A percentile compares a stretch with the other conserved stretches of the same genome.
Evolutionary conservation across 768 basidiomycete genomes (phyloP).

Genomic region (Hypholoma sublateritium): DNA sequence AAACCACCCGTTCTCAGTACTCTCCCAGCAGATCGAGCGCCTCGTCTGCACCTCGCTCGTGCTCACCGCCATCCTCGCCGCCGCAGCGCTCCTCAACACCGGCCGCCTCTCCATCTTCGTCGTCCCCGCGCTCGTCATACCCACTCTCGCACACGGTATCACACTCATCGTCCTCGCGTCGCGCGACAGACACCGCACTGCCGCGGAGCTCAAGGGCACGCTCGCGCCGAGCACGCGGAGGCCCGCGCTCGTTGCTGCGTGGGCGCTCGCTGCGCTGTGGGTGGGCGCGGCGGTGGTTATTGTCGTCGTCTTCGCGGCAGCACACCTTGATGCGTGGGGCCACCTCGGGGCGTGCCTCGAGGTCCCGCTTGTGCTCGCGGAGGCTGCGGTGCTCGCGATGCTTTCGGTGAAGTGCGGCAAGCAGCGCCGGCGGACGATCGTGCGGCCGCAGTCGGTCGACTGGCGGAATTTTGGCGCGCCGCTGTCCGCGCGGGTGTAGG

Average conservation of each 20-base stretch:
- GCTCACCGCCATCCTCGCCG: slow-evolving; percentile 14
- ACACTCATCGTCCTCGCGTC: slow-evolving; percentile 14
- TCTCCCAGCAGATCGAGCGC: too few relatives aligned
- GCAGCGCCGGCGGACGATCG: slow-evolving; percentile 20
- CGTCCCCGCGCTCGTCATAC: slow-evolving; percentile 19
- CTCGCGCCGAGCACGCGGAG: slow-evolving; percentile 20
- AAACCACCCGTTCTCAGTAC: too few relatives aligned
- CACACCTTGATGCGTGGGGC: slow-evolving; percentile 20
- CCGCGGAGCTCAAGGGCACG: slow-evolving; percentile 12
- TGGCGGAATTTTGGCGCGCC: slow-evolving; percentile 12
- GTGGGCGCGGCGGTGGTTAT: slow-evolving; percentile 14
- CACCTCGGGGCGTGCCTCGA: slow-evolving; percentile 24
- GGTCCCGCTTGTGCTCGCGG: slow-evolving; percentile 21
- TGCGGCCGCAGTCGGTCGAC: slow-evolving; percentile 16
- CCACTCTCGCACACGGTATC: slow-evolving; percentile 19
- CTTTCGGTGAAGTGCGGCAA: slow-evolving; percentile 21
- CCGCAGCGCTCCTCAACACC: slow-evolving; percentile 21
- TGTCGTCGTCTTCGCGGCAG: slow-evolving; percentile 14
- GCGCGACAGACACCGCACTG: slow-evolving; percentile 14
- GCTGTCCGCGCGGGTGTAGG: not conserved
- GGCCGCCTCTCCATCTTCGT: slow-evolving; percentile 22
- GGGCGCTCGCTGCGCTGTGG: slow-evolving; percentile 20
- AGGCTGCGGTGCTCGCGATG: slow-evolving; percentile 16
- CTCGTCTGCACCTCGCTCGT: slow-evolving; percentile 12
- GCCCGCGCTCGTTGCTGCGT: slow-evolving; percentile 16